A percentile compares a stretch with the other conserved stretches of the same genome.
Conservation (phyloP, 306 rosid species). For the Trifolium subterraneum region DNA sequence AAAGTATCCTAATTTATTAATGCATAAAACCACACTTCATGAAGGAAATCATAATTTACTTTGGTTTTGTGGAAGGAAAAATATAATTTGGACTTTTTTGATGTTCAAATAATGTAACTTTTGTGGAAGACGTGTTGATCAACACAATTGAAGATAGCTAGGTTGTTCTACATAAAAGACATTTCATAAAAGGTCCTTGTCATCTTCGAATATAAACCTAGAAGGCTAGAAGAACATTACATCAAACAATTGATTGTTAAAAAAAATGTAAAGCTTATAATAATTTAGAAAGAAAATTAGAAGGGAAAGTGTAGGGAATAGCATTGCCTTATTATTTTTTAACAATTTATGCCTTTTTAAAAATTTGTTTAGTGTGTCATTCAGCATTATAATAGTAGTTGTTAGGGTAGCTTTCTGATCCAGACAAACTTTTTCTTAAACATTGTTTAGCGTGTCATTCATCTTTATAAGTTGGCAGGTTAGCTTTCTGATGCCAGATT, state of each 20-base stretch:
- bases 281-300: too few species aligned
- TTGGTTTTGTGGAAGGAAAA: too few species aligned
- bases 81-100: too few species aligned
- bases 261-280: too few species aligned
- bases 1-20: too few species aligned
- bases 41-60: too few species aligned
- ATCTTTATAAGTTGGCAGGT: slow-evolving; percentile 2
- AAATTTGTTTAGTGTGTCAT: background rate
- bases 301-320: background rate
- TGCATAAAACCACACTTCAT: too few species aligned
- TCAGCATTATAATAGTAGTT: background rate
- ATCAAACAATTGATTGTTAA: too few species aligned
- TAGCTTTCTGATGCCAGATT: slow-evolving; percentile 16
- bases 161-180: background rate
- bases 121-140: too few species aligned
- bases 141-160: too few species aligned
- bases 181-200: background rate
- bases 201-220: background rate
- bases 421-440: background rate
- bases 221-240: too few species aligned
- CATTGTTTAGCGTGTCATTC: slow-evolving; percentile 7
- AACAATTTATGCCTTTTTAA: background rate
- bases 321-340: background rate
- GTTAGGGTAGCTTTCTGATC: background rate
- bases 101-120: too few species aligned